phyloP scores from a whole-genome alignment of 192 early-diverging fungal genomes.

The Coemansia furcata region DNA sequence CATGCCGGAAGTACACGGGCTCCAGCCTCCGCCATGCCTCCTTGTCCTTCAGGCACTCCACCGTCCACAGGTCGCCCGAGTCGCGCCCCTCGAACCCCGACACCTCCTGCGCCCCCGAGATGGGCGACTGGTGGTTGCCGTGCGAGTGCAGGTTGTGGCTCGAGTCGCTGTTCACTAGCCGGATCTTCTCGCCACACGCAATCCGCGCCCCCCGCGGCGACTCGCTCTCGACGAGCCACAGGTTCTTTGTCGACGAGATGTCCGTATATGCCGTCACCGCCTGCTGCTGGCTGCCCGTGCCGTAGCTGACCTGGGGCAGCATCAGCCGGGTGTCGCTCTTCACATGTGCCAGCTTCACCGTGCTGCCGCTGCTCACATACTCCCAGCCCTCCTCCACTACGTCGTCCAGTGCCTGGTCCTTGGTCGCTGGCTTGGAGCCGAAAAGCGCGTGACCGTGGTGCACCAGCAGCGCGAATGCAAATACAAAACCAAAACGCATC shows the following conservation, averaged over 20 bases:
- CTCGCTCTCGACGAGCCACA: slow-evolving; percentile 31
- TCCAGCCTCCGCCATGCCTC: slow-evolving; percentile 30
- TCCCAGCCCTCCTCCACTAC: slow-evolving; percentile 37
- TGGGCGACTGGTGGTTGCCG: slow-evolving; percentile 34
- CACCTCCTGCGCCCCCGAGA: slow-evolving; percentile 48
- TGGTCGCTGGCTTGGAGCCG: background rate
- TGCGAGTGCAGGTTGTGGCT: slow-evolving; percentile 49
- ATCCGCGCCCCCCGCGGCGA: slow-evolving; percentile 21
- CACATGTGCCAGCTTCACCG: slow-evolving; percentile 40
- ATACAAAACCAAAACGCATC: background rate
- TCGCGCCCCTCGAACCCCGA: slow-evolving; percentile 50
- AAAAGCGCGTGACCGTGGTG: slow-evolving; percentile 6
- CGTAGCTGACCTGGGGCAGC: slow-evolving; percentile 53
- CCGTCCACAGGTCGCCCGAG: slow-evolving; percentile 41
- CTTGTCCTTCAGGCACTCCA: slow-evolving; percentile 29
- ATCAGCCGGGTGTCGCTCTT: slow-evolving; percentile 30
- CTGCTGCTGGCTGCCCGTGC: slow-evolving; percentile 52
- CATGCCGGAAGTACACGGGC: slow-evolving; percentile 34
- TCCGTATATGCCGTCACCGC: slow-evolving; percentile 38
- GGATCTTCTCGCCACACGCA: slow-evolving; percentile 16
- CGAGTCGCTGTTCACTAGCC: slow-evolving; percentile 47
- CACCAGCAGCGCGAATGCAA: background rate
- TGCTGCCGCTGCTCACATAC: slow-evolving; percentile 39
- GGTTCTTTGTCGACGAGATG: slow-evolving; percentile 15
- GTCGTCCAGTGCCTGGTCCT: background rate